Conservation (phyloP, 1,139 yeast species). For the Trichomonascaceae sp. region DNA sequence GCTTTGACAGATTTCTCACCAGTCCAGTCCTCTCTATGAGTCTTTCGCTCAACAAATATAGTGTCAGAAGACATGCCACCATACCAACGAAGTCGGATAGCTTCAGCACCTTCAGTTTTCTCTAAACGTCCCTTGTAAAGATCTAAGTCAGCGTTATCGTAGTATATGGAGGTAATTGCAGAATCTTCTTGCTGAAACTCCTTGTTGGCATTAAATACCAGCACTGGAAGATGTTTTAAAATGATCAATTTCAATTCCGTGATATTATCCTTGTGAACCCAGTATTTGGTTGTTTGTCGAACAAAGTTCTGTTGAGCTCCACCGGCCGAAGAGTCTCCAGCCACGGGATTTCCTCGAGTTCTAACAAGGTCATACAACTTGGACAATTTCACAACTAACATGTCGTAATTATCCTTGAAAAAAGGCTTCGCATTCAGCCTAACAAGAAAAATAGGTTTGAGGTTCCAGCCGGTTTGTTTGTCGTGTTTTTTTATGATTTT, state of each 20-base stretch:
- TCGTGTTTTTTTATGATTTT: conserved; percentile 95
- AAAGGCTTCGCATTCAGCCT: conserved; percentile 90
- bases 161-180: conserved; percentile 94
- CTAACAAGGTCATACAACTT: conserved; percentile 87
- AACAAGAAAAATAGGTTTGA: conserved; percentile 89
- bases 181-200: conserved; percentile 92
- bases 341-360: conserved; percentile 90
- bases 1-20: conserved; percentile 98
- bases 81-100: conserved; percentile 96
- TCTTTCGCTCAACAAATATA: conserved; percentile 92
- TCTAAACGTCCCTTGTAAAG: conserved; percentile 89
- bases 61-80: conserved; percentile 95
- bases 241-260: conserved; percentile 93
- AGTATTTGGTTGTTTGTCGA: conserved; percentile 95
- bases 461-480: conserved; percentile 73
- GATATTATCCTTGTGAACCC: conserved; percentile 98
- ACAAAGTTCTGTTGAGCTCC: conserved; percentile 97
- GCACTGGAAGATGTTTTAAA: conserved; percentile 89
- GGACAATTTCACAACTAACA: conserved; percentile 79
- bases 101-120: conserved; percentile 98
- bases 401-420: conserved; percentile 90
- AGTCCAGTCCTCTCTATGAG: conserved; percentile 99
- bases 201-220: conserved; percentile 92
- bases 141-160: conserved; percentile 83
- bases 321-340: conserved; percentile 94